phyloP scores from a whole-genome alignment of 495 filamentous ascomycete species.

The Penicillium odoratum region DNA sequence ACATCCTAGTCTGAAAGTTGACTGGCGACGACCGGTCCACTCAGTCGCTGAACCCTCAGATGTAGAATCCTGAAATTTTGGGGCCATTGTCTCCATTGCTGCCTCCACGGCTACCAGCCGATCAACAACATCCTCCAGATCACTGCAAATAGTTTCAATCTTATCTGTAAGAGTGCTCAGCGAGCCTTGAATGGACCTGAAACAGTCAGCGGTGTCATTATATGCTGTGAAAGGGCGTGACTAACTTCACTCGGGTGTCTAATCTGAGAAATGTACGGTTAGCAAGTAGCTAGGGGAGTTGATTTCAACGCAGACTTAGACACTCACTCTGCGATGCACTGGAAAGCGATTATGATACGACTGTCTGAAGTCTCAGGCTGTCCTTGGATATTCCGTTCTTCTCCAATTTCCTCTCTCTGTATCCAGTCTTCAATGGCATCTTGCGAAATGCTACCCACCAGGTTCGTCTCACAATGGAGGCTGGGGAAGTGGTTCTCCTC shows the following conservation, averaged over 20 bases:
- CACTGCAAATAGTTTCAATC: too few species aligned
- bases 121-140: too few species aligned
- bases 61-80: too few species aligned
- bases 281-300: neutral
- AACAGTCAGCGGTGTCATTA: too few species aligned
- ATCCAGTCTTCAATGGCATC: neutral
- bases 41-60: too few species aligned
- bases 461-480: neutral
- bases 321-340: constrained; percentile 4
- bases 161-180: neutral
- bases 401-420: neutral
- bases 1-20: too few species aligned
- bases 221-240: neutral
- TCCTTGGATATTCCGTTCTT: neutral
- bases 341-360: neutral
- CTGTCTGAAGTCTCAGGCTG: neutral
- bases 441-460: neutral
- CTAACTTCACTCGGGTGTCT: neutral
- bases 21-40: too few species aligned
- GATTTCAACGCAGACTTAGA: neutral
- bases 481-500: neutral
- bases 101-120: too few species aligned
- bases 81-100: too few species aligned
- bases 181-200: too few species aligned
- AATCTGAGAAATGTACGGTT: neutral